A percentile compares a stretch with the other conserved stretches of the same genome.
These are phyloP conservation scores for Postia placenta DNA, from an alignment of 768 basidiomycete genomes.

Conservation along the genomic window DNA sequence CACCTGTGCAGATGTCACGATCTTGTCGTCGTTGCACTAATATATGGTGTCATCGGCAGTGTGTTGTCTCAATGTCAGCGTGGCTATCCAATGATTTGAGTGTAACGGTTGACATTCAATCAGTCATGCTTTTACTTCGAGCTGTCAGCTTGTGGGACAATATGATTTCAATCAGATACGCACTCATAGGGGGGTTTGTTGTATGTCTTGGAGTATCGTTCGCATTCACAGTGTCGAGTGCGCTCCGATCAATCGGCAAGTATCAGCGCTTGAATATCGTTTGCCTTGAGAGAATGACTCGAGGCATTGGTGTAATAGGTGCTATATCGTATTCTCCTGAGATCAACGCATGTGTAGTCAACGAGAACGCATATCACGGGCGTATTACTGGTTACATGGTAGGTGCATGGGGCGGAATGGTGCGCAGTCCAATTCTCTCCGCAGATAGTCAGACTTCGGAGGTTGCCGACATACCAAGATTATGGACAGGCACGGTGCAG, in stretches of 20 bases:
- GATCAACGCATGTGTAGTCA: neutral
- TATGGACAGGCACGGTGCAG: too few relatives aligned
- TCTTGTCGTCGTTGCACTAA: neutral
- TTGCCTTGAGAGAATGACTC: neutral
- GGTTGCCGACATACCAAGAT: too few relatives aligned
- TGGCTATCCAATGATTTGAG: neutral
- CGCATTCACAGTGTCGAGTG: neutral
- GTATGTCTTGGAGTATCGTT: neutral
- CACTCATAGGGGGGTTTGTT: neutral
- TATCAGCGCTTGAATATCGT: neutral
- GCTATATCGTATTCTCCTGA: neutral
- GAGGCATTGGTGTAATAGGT: neutral
- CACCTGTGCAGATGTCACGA: neutral
- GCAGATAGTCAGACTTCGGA: too few relatives aligned
- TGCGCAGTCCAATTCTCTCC: too few relatives aligned
- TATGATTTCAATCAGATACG: neutral
- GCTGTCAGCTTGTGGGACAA: neutral
- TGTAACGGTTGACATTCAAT: neutral
- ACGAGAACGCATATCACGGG: neutral
- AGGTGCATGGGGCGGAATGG: neutral
- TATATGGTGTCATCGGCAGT: neutral
- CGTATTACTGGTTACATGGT: neutral
- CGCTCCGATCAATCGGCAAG: neutral
- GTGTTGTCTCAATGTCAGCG: neutral
- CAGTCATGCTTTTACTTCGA: neutral